Evolutionary conservation across 352 stramenopile genomes (phyloP), one percentile per base, ranked within the genome.

Genomic region (Globisporangium middletonii): DNA sequence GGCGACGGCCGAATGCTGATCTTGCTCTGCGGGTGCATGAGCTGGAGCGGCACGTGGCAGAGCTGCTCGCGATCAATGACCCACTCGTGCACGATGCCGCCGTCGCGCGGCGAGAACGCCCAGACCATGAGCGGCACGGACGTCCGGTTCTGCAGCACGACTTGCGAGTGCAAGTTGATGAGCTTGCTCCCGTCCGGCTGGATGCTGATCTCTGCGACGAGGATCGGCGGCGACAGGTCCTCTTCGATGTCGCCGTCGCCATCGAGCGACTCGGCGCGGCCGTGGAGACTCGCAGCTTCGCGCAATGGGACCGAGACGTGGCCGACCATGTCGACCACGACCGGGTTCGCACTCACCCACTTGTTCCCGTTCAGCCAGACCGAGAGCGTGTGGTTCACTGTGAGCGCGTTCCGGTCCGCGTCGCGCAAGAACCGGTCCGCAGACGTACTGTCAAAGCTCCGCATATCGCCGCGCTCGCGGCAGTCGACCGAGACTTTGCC

Each of bases 181-280:
- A 95, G 55, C 57, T 95, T 95, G 64, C 84, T 95, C 6, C 86
- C 86, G 55, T 95, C 86, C 0, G 79, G 80, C 66, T 95, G 83
- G 55, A 95, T 89, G 15, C 59, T 92, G 59, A 95, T 94, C 57
- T 95, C 86, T 0, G 84, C 84, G 3, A 94, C 86, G 38, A 95
- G 57, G 41, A 89, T 88, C 13, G 86, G 86, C 35, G 77, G 81
- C 27, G 63, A 78, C 6, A 73, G 16, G 30, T 92, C 79, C 37
- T 89, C 82, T 13, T 91, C 79, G 11, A 53, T 47, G 23, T 50
- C 57, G n/a, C 50, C 55, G 1, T 79, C 64, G 2, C 65, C 64
- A 30, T 84, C 72, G 13, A 56, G 30, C 7, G 59, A 60, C 38
- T 52, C 57, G 13, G 53, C 43, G 18, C 59, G 59, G 1, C 26